Evolutionary conservation across 371 early-diverging fungal genomes (phyloP), one percentile per base, ranked within the genome.

Genomic region (Haplosporangium sp.): DNA sequence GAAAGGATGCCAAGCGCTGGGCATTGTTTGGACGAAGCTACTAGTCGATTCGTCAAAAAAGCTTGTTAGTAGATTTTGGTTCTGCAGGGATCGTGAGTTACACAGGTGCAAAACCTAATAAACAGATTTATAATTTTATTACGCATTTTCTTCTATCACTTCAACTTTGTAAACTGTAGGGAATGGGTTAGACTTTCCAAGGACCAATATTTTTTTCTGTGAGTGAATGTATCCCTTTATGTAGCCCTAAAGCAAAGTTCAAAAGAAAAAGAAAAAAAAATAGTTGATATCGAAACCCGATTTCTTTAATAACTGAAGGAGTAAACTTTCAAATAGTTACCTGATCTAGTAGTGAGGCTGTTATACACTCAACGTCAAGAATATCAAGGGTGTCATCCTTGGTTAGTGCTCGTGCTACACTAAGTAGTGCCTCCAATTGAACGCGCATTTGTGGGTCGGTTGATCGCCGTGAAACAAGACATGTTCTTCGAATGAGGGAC

Each of bases 21-120:
- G 91, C 93, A 77, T 86, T 96, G 77, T 96, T 97, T 82, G 98
- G 98, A 72, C 91, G 97, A 83, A 95, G 94, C 69, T 98, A 98
- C 86, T 98, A 93, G 84, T 19, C 17, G 34, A 11, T 34, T 17
- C 55, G 15, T 10, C 34, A 34, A 34, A 10, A 10, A 5, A 17
- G 17, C 55, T 55, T 9, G 7, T 11, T 20, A 52, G 52, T 34
- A 27, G 27, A 27, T 27, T 27, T 27, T 27, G 27, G 35, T 34
- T 20, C 17, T 3, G 34, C 20, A 55, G 50, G 2, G n/a, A 6
- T 15, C 15, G n/a, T 50, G 15, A n/a, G 50, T n/a, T 50, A 7
- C n/a, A 50, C n/a, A n/a, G 15, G 15, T 50, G 27, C 27, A 27
- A n/a, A 4, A n/a, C 7, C n/a, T 15, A 50, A 6, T n/a, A 50